Base-by-base conservation (phyloP, 2,329 filamentous ascomycete species). In the Curvularia sp. region DNA sequence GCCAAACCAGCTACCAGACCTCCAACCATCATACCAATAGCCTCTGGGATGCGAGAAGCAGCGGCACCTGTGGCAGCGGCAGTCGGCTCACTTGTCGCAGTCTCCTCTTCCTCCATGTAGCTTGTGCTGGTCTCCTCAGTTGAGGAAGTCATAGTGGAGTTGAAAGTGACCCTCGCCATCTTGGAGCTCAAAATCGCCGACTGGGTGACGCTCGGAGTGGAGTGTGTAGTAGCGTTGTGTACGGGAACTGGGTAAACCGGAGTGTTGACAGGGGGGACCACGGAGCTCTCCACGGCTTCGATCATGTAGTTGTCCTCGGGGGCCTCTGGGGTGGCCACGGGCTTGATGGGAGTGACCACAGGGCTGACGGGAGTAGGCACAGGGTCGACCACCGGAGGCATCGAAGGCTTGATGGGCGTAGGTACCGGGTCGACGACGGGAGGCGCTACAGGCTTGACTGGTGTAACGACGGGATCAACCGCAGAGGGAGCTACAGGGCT, bases 1-100 rank as follows among this genome's bases (percentile, higher is more conserved):
- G 57, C 67, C 58, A 67, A 52, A 41, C 68, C 68, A 53, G 65
- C 69, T 31, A 65, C 48, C 38, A 72, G 12, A 24, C 67, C 68
- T 43, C 67, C 69, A 30, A 57, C 62, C 8, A 72, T 57, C 30
- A 54, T 56, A 10, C 67, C 68, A 28, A 70, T 52, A 4, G 65
- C 50, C 47, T 61, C 60, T 4, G 60, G 63, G 33, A 59, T 57
- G 13, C 64, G 65, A 5, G 51, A 57, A 6, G 52, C 53, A 20
- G 68, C 69, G 9, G 67, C 69, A 18, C 58, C 68, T 4, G 62
- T 67, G 42, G 58, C 51, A 15, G 65, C 55, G 10, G 63, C 54
- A 7, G 50, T 60, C 10, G 63, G 61, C 12, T 55, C 42, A 31
- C 63, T 61, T 18, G 63, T 30, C 1, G 65, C 57, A 43, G 61